These are phyloP conservation scores for Daedalea quercina DNA, from an alignment of 768 basidiomycete species.

Conservation along the genomic window DNA sequence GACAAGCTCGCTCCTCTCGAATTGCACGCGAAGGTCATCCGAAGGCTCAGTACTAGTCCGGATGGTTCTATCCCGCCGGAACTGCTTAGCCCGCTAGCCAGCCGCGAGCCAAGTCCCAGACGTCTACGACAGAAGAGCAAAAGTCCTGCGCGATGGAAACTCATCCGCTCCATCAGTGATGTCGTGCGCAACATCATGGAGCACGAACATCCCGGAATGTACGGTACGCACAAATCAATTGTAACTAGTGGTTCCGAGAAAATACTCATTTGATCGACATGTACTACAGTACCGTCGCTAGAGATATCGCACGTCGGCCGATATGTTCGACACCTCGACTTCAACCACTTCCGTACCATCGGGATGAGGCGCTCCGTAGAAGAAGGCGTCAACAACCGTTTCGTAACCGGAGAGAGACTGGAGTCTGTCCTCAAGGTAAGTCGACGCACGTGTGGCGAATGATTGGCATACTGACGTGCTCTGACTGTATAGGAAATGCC, in stretches of 20 bases:
- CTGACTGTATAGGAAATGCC: conserved; percentile 74
- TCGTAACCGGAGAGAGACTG: conserved; percentile 87
- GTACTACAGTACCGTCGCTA: conserved; percentile 66
- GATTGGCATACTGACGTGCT: background rate
- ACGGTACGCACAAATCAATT: conserved; percentile 38
- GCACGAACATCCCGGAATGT: conserved; percentile 57
- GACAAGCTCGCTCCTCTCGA: conserved; percentile 37
- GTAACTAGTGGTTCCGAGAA: too few relatives aligned
- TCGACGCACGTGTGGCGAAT: background rate
- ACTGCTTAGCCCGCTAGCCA: conserved; percentile 70
- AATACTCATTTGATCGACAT: too few relatives aligned
- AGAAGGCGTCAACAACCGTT: conserved; percentile 83
- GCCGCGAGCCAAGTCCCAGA: conserved; percentile 78
- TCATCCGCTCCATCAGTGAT: conserved; percentile 72
- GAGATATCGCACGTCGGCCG: conserved; percentile 71
- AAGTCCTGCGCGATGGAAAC: conserved; percentile 79
- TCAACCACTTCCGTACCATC: conserved; percentile 95
- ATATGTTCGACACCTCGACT: conserved; percentile 83
- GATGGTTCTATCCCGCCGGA: conserved; percentile 70
- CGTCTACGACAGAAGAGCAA: conserved; percentile 72
- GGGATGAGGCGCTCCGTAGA: conserved; percentile 92
- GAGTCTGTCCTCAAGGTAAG: conserved; percentile 70
- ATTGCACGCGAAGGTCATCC: conserved; percentile 57
- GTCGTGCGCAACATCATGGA: conserved; percentile 70
- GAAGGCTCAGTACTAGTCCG: conserved; percentile 49